phyloP scores from a whole-genome alignment of 805 yeast species.

The Kodamaea fukazawae region DNA sequence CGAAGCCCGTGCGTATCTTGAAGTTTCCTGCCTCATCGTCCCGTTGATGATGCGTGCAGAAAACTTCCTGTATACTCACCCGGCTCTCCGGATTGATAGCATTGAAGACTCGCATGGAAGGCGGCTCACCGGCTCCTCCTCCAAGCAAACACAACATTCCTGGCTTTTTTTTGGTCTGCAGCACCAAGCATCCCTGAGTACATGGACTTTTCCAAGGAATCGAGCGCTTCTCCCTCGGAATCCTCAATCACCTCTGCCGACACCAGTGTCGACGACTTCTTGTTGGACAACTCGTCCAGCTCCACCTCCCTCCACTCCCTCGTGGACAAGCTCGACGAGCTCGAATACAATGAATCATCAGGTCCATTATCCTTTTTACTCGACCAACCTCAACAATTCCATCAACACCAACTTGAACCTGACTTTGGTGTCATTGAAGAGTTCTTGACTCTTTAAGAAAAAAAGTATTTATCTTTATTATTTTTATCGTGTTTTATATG shows the following conservation, averaged over 20 bases:
- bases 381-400: conserved; percentile 9
- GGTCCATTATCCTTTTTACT: conserved; percentile 11
- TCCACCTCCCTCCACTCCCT: conserved; percentile 4
- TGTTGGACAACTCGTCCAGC: conserved; percentile 10
- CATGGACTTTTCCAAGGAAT: conserved; percentile 17
- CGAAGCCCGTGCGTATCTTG: conserved; percentile 6
- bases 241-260: conserved; percentile 4
- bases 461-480: conserved; percentile 11
- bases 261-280: conserved; percentile 13
- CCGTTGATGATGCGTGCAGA: not conserved
- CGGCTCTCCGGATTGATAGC: conserved; percentile 8
- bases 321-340: conserved; percentile 6
- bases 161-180: conserved; percentile 29
- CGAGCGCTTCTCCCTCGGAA: conserved; percentile 9
- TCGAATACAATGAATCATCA: conserved; percentile 7
- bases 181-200: conserved; percentile 38
- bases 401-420: conserved; percentile 11
- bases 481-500: conserved; percentile 11
- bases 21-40: not conserved
- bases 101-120: conserved; percentile 10
- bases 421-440: conserved; percentile 26
- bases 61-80: conserved; percentile 4
- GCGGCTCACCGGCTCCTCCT: no score
- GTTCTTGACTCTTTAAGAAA: conserved; percentile 26
- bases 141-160: no score